Conservation (phyloP, 768 basidiomycete genomes). For the Sarcodon sp. region DNA sequence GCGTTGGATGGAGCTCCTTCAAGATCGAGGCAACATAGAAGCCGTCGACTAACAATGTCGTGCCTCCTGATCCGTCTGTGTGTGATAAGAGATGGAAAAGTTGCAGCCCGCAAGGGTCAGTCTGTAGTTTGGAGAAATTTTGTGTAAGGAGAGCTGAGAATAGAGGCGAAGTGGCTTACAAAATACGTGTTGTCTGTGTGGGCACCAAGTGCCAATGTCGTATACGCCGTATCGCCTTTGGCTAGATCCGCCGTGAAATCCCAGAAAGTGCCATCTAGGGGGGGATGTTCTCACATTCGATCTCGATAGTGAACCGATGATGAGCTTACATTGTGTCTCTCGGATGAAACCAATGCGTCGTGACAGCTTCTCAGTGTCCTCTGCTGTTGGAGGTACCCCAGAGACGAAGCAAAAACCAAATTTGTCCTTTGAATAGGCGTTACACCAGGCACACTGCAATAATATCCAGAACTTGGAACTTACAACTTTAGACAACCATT, state of each 20-base stretch:
- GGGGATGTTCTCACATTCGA: not conserved
- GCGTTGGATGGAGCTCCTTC: conserved; percentile 54
- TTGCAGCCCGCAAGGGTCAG: conserved; percentile 91
- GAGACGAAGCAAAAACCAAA: conserved; percentile 86
- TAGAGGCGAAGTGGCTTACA: conserved; percentile 23
- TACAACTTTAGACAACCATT: conserved; percentile 75
- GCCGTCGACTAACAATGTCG: conserved; percentile 89
- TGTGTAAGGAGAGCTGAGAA: not conserved
- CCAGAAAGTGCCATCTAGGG: conserved; percentile 87
- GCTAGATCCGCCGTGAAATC: conserved; percentile 88
- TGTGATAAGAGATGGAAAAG: conserved; percentile 89
- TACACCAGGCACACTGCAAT: not conserved
- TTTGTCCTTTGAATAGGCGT: conserved; percentile 38
- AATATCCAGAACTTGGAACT: conserved; percentile 13
- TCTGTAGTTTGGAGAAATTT: conserved; percentile 27
- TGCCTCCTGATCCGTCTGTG: conserved; percentile 70
- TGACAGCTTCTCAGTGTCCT: conserved; percentile 73
- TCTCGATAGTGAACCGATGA: not conserved
- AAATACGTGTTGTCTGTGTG: conserved; percentile 76
- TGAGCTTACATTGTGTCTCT: conserved; percentile 56
- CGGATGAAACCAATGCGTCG: conserved; percentile 78
- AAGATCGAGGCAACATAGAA: conserved; percentile 84
- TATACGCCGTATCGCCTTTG: conserved; percentile 92
- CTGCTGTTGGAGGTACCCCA: conserved; percentile 67
- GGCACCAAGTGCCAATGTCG: conserved; percentile 72